Evolutionary conservation across 2,329 filamentous ascomycete species (phyloP).

Genomic region (Stagonosporopsis tanaceti): DNA sequence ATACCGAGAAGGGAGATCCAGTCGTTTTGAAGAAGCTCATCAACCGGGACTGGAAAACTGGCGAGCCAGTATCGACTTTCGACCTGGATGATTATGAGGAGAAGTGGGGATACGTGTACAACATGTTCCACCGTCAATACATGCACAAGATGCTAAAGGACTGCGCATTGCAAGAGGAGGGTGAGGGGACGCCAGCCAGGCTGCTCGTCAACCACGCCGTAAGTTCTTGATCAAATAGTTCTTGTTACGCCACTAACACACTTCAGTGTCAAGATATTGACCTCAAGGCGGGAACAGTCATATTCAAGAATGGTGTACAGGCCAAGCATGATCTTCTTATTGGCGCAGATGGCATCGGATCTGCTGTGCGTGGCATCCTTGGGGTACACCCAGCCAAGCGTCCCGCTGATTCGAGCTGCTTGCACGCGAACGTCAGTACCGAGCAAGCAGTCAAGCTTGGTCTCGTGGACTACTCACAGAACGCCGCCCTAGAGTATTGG

Average conservation of each 20-base stretch:
- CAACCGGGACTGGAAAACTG: constrained; percentile 74
- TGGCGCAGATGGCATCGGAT: constrained; percentile 73
- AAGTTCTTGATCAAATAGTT: neutral
- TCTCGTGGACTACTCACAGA: constrained; percentile 67
- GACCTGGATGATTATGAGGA: constrained; percentile 70
- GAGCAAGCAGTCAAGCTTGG: constrained; percentile 67
- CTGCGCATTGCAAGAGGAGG: constrained; percentile 60
- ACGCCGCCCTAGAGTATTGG: constrained; percentile 74
- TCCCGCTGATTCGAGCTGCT: constrained; percentile 67
- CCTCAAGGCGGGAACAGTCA: constrained; percentile 51
- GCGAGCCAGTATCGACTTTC: constrained; percentile 70
- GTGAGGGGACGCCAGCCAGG: constrained; percentile 62
- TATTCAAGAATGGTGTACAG: constrained; percentile 57
- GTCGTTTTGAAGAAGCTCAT: constrained; percentile 72
- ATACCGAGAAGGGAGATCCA: constrained; percentile 69
- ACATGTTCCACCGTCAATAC: constrained; percentile 74
- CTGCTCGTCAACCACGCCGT: constrained; percentile 64
- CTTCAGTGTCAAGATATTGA: constrained; percentile 60
- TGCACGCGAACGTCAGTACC: constrained; percentile 70
- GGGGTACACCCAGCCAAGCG: constrained; percentile 68
- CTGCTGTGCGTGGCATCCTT: constrained; percentile 67
- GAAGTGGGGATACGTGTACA: constrained; percentile 68
- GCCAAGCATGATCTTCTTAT: constrained; percentile 67
- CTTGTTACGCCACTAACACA: neutral
- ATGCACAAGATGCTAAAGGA: constrained; percentile 75